Conservation (phyloP, 768 basidiomycete genomes). For the Pholiota molesta region DNA sequence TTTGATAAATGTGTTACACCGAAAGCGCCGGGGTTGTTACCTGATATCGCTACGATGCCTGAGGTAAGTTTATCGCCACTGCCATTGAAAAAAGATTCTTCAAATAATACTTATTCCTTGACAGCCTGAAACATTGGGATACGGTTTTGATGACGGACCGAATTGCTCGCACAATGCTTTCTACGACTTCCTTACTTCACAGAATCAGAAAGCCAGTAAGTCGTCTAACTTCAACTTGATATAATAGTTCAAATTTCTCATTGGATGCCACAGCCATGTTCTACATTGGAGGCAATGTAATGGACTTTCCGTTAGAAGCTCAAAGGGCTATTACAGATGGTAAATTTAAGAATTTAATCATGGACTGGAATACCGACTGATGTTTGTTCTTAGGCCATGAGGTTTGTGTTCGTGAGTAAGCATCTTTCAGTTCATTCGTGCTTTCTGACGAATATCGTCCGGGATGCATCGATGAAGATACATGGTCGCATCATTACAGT, state of each 20-base stretch:
- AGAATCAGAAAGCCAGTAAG: slow-evolving; percentile 66
- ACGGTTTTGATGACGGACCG: slow-evolving; percentile 68
- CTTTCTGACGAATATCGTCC: background rate
- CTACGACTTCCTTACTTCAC: slow-evolving; percentile 51
- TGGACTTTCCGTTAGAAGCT: slow-evolving; percentile 59
- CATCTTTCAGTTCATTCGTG: background rate
- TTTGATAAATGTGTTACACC: slow-evolving; percentile 46
- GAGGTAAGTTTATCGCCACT: slow-evolving; percentile 37
- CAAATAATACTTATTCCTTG: background rate
- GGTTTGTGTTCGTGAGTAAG: slow-evolving; percentile 58
- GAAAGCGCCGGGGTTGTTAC: slow-evolving; percentile 43
- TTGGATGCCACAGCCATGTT: slow-evolving; percentile 51
- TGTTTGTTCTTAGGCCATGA: slow-evolving; percentile 46
- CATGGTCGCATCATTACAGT: slow-evolving; percentile 65
- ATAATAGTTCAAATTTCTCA: background rate
- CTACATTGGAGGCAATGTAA: slow-evolving; percentile 61
- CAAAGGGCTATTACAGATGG: slow-evolving; percentile 56
- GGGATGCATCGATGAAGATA: slow-evolving; percentile 34
- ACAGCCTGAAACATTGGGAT: slow-evolving; percentile 59
- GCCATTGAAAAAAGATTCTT: too few relatives aligned
- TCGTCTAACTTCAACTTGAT: slow-evolving; percentile 15
- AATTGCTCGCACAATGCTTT: slow-evolving; percentile 68
- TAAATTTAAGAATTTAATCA: slow-evolving; percentile 17
- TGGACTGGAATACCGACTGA: background rate
- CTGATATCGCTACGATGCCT: slow-evolving; percentile 49